phyloP scores from a whole-genome alignment of 371 early-diverging fungal genomes.

The Batkoa obscura region DNA sequence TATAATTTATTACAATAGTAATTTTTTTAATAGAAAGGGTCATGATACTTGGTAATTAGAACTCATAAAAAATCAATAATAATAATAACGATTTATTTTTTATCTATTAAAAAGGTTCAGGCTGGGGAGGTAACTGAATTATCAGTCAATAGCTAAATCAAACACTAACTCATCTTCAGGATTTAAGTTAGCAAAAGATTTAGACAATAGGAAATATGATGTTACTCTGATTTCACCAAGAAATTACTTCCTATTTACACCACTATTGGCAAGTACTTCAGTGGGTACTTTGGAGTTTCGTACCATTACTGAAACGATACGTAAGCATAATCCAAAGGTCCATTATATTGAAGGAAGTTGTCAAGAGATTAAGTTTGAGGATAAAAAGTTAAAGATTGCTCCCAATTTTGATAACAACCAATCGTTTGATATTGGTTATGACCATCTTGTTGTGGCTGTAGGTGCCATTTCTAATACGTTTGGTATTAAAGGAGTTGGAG shows the following conservation, averaged over 20 bases:
- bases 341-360: slow-evolving; percentile 1
- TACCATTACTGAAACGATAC: slow-evolving; percentile 50
- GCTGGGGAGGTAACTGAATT: too few species aligned
- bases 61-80: too few species aligned
- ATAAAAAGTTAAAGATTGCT: slow-evolving; percentile 12
- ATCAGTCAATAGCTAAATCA: too few species aligned
- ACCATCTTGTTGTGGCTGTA: slow-evolving; percentile 55
- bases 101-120: too few species aligned
- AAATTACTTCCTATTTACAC: slow-evolving; percentile 35
- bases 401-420: slow-evolving; percentile 17
- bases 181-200: slow-evolving; percentile 2
- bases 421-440: slow-evolving; percentile 35
- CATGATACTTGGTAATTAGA: too few species aligned
- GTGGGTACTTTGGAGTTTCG: slow-evolving; percentile 75
- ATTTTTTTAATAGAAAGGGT: too few species aligned
- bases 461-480: slow-evolving; percentile 74
- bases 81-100: too few species aligned
- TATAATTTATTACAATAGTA: too few species aligned
- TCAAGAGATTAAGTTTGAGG: background rate
- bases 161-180: background rate
- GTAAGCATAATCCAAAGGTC: slow-evolving; percentile 26
- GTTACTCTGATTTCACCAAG: background rate
- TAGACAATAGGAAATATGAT: background rate
- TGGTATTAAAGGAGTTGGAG: slow-evolving; percentile 57
- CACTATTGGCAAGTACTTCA: slow-evolving; percentile 52